Conservation (phyloP, 352 stramenopile species). For the Pythium guiyangense region DNA sequence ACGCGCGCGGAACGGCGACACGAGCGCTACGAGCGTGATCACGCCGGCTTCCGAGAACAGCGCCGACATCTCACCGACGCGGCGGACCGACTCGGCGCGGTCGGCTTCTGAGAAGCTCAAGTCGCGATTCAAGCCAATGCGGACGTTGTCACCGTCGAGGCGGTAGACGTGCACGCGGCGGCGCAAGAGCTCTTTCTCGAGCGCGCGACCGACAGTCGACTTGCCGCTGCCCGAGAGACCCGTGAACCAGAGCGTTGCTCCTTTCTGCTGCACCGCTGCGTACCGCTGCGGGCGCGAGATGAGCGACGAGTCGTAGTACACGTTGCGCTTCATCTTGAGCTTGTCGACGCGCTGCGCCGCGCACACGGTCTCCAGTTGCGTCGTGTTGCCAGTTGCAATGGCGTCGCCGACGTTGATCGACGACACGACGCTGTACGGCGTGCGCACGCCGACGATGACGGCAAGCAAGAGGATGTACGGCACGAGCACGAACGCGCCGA, state of each 20-base stretch:
- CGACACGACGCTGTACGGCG: neutral
- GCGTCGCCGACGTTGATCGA: slow-evolving; percentile 1
- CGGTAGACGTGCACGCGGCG: slow-evolving; percentile 96
- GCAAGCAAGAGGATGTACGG: slow-evolving; percentile 63
- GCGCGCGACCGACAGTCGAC: slow-evolving; percentile 95
- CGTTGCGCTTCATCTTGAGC: slow-evolving; percentile 68
- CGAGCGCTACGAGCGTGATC: slow-evolving; percentile 97
- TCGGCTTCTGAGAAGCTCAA: slow-evolving; percentile 95
- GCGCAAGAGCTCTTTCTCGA: slow-evolving; percentile 94
- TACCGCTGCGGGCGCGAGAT: slow-evolving; percentile 59
- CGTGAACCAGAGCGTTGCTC: slow-evolving; percentile 98
- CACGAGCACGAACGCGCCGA: slow-evolving; percentile 42
- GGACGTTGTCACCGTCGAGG: slow-evolving; percentile 98
- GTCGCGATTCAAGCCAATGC: slow-evolving; percentile 97
- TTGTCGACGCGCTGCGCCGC: slow-evolving; percentile 57
- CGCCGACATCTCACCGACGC: slow-evolving; percentile 95
- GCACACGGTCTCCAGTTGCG: slow-evolving; percentile 39
- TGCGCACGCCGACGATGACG: slow-evolving; percentile 33
- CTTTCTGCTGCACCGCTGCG: slow-evolving; percentile 91
- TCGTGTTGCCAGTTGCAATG: slow-evolving; percentile 15
- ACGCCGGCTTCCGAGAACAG: slow-evolving; percentile 96
- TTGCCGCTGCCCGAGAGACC: slow-evolving; percentile 97
- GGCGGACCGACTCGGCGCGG: slow-evolving; percentile 94
- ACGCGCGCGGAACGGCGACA: slow-evolving; percentile 94
- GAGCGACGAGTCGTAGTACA: slow-evolving; percentile 83